phyloP scores from a whole-genome alignment of 2,329 filamentous ascomycete species.

The Alternaria alternata region DNA sequence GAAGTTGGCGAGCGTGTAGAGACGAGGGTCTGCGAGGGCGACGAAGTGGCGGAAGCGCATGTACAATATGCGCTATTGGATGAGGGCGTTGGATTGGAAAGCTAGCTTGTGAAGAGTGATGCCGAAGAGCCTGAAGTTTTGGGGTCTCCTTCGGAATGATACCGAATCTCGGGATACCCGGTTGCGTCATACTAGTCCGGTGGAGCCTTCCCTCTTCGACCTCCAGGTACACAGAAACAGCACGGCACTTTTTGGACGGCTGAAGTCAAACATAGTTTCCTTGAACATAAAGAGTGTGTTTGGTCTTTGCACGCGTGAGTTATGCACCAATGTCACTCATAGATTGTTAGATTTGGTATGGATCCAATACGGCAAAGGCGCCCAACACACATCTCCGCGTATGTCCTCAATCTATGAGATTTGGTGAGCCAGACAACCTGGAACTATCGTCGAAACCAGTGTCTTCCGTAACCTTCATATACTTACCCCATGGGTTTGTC shows the following conservation, averaged over 20 bases:
- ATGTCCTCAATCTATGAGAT: not conserved
- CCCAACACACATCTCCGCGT: not conserved
- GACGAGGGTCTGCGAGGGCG: conserved; percentile 12
- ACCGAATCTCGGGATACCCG: conserved; percentile 12
- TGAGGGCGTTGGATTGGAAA: not conserved
- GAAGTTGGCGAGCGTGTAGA: conserved; percentile 23
- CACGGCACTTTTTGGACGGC: not conserved
- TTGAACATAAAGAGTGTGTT: not conserved
- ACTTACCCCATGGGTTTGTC: conserved; percentile 3
- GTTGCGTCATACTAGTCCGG: conserved; percentile 16
- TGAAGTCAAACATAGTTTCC: not conserved
- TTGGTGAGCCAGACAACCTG: not conserved
- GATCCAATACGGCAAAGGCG: too few species aligned
- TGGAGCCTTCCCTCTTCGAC: not conserved
- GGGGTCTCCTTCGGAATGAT: conserved; percentile 6
- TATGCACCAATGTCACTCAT: not conserved
- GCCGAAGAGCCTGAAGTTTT: not conserved
- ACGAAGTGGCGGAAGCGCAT: conserved; percentile 14
- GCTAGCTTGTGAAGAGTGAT: not conserved
- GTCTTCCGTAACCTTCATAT: not conserved
- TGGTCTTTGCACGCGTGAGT: not conserved
- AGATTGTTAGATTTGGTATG: not conserved
- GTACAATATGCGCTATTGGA: not conserved
- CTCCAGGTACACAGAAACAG: not conserved
- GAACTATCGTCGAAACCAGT: not conserved